A percentile compares a stretch with the other conserved stretches of the same genome.
phyloP scores from a whole-genome alignment of 495 filamentous ascomycete genomes.

The Trypethelium eluteriae region DNA sequence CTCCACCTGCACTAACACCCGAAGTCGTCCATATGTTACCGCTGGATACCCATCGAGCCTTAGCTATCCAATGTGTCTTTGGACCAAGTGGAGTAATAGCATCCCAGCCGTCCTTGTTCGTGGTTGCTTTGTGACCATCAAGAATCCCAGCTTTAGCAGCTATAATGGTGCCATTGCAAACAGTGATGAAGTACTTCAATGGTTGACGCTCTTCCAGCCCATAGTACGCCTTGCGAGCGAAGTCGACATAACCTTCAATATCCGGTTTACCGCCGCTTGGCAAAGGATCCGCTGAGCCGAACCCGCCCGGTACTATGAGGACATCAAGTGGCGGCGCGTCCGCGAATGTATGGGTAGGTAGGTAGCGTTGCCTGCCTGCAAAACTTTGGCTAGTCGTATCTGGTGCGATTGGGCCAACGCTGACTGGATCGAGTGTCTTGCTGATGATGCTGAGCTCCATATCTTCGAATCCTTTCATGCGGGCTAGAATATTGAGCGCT shows the following conservation, averaged over 20 bases:
- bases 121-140: constrained; percentile 52
- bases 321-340: constrained; percentile 49
- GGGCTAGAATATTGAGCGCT: constrained; percentile 49
- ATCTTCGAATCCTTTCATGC: constrained; percentile 17
- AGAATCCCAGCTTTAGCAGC: constrained; percentile 49
- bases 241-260: constrained; percentile 30
- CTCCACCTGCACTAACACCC: constrained; percentile 58
- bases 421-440: constrained; percentile 47
- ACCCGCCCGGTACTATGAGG: constrained; percentile 57
- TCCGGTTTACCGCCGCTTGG: constrained; percentile 32
- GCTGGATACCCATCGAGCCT: constrained; percentile 58
- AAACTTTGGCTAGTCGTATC: constrained; percentile 28
- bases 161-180: constrained; percentile 53
- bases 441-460: constrained; percentile 46
- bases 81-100: constrained; percentile 35
- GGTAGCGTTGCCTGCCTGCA: constrained; percentile 34
- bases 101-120: constrained; percentile 43
- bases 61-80: constrained; percentile 50
- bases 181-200: constrained; percentile 51
- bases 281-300: constrained; percentile 14
- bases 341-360: constrained; percentile 57
- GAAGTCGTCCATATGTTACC: constrained; percentile 62
- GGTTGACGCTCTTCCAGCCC: constrained; percentile 32
- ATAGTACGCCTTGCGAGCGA: constrained; percentile 13
- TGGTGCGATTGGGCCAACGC: constrained; percentile 19